Percentiles rank a stretch among this genome's conserved stretches.
These are phyloP conservation scores for Wickerhamomyces alni DNA, from an alignment of 805 yeast genomes.

Conservation along the genomic window DNA sequence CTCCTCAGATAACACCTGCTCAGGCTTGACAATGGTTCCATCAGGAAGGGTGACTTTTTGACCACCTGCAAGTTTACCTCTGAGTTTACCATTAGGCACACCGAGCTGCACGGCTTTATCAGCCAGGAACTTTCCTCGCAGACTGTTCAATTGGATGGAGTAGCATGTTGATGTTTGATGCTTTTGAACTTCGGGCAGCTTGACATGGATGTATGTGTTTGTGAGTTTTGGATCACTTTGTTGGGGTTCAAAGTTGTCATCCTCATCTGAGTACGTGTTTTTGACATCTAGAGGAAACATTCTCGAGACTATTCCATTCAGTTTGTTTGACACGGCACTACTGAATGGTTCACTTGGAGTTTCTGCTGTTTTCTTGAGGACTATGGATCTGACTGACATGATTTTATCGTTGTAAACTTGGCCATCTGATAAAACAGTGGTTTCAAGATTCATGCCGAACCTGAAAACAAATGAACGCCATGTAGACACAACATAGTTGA, in stretches of 20 bases:
- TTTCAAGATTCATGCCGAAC: conserved; percentile 51
- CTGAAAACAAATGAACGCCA: conserved; percentile 89
- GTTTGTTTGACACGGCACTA: conserved; percentile 1
- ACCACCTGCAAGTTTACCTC: conserved; percentile 56
- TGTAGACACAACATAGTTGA: conserved; percentile 58
- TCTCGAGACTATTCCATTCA: conserved; percentile 30
- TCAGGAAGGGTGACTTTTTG: conserved; percentile 46
- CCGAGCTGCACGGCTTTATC: conserved; percentile 63
- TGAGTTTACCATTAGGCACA: conserved; percentile 58
- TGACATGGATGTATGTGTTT: conserved; percentile 30
- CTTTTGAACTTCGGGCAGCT: conserved; percentile 23
- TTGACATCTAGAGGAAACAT: conserved; percentile 54
- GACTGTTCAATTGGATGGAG: conserved; percentile 57
- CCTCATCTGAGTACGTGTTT: conserved; percentile 30
- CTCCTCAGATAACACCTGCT: conserved; percentile 65
- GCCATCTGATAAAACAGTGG: conserved; percentile 20
- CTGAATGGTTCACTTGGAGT: conserved; percentile 5
- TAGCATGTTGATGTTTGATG: conserved; percentile 48
- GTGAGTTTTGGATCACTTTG: conserved; percentile 30
- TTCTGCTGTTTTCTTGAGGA: conserved; percentile 1
- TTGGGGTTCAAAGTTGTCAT: conserved; percentile 10
- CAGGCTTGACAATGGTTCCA: conserved; percentile 57
- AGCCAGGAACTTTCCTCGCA: conserved; percentile 72
- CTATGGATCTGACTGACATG: conserved; percentile 19
- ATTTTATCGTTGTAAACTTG: conserved; percentile 27